A percentile compares a stretch with the other conserved stretches of the same genome.
Evolutionary conservation across 1,284 basidiomycete genomes (phyloP).

Genomic region (Cryptococcus sp.): DNA sequence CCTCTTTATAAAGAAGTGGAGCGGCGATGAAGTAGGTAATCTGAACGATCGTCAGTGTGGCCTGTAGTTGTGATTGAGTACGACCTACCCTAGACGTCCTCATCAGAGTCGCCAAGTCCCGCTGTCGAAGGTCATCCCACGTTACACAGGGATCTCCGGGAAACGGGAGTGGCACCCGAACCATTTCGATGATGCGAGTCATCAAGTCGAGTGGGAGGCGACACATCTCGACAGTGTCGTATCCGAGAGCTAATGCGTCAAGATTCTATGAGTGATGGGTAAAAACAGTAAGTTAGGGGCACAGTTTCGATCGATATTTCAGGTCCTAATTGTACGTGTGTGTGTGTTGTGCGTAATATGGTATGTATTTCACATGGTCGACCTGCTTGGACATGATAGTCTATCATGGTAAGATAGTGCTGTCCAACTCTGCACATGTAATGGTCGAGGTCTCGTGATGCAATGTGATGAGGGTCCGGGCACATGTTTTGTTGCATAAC

Average conservation of each 20-base stretch:
- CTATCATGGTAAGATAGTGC: no score
- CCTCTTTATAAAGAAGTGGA: not conserved
- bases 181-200: not conserved
- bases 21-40: not conserved
- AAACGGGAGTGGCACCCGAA: not conserved
- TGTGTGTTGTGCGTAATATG: no score
- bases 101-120: not conserved
- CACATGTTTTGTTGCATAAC: no score
- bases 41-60: not conserved
- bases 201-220: not conserved
- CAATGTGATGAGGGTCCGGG: not conserved
- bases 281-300: not conserved
- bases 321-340: no score
- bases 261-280: not conserved
- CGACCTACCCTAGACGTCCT: not conserved
- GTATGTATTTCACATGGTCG: no score
- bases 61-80: not conserved
- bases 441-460: not conserved
- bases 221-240: not conserved
- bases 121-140: not conserved
- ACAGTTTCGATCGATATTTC: no score
- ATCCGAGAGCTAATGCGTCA: no score
- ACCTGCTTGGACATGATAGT: no score
- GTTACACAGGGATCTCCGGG: not conserved
- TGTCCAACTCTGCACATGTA: no score